A percentile compares a stretch with the other conserved stretches of the same genome.
These are phyloP conservation scores for Sextonia rubra DNA, from an alignment of 164 flowering plant genomes.

Conservation along the genomic window DNA sequence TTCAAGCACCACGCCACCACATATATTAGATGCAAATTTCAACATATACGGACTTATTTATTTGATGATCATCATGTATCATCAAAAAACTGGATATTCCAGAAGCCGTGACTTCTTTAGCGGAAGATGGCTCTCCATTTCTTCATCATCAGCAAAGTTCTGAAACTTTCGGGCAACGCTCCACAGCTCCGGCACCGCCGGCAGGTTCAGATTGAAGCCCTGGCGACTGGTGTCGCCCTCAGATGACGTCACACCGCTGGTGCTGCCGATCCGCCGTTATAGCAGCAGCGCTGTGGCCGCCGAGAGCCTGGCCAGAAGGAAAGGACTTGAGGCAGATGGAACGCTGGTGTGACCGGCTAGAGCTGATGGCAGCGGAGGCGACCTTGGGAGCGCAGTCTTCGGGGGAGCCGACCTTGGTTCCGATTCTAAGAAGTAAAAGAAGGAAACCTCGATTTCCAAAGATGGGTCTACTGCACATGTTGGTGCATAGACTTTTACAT, in stretches of 20 bases:
- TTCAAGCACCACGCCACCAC: too few species aligned
- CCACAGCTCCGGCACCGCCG: too few species aligned
- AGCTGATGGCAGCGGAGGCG: constrained; percentile 1
- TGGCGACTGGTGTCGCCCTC: constrained; percentile 24
- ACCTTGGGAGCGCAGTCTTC: constrained; percentile 14
- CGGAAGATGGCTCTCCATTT: too few species aligned
- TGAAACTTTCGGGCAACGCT: too few species aligned
- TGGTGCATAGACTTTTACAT: constrained; percentile 82
- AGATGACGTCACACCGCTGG: constrained; percentile 15
- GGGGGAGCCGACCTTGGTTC: too few species aligned
- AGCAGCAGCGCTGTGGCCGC: constrained; percentile 70
- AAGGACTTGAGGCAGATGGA: constrained; percentile 51
- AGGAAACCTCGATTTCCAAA: constrained; percentile 19
- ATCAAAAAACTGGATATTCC: too few species aligned
- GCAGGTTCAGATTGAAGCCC: constrained; percentile 58
- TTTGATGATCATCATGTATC: too few species aligned
- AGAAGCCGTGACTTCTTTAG: too few species aligned
- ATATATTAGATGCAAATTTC: too few species aligned
- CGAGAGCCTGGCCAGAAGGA: constrained; percentile 63
- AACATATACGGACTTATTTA: too few species aligned
- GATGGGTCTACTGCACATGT: constrained; percentile 58
- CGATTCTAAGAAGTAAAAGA: constrained; percentile 51
- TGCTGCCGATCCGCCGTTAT: constrained; percentile 34
- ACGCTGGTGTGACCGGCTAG: constrained; percentile 38
- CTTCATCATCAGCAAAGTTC: too few species aligned